A percentile compares a stretch with the other conserved stretches of the same genome.
phyloP scores from a whole-genome alignment of 2,329 filamentous ascomycete species.

The Calcarisporium arbuscula region DNA sequence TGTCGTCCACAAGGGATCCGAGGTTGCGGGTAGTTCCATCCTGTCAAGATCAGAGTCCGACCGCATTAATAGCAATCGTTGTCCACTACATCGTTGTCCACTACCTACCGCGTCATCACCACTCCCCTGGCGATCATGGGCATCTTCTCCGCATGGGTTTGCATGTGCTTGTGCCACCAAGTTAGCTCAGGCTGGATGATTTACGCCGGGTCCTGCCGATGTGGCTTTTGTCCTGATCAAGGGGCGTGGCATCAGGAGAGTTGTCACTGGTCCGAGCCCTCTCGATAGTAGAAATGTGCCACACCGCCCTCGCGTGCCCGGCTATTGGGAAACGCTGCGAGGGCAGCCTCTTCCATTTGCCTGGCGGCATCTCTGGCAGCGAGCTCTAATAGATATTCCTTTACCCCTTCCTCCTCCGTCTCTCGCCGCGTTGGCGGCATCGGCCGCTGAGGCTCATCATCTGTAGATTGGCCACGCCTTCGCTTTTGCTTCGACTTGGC shows the following conservation, averaged over 20 bases:
- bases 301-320: conserved; percentile 63
- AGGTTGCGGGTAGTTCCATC: conserved; percentile 33
- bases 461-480: conserved; percentile 21
- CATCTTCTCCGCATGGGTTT: conserved; percentile 64
- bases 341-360: conserved; percentile 69
- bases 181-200: conserved; percentile 57
- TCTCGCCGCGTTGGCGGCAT: conserved; percentile 49
- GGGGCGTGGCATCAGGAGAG: conserved; percentile 31
- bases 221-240: conserved; percentile 18
- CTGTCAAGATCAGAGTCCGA: conserved; percentile 37
- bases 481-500: conserved; percentile 33
- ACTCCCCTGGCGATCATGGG: conserved; percentile 45
- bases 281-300: conserved; percentile 63
- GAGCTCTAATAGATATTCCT: conserved; percentile 70
- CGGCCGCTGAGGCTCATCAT: conserved; percentile 23
- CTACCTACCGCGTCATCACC: conserved; percentile 17
- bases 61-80: conserved; percentile 18
- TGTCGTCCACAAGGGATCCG: conserved; percentile 36
- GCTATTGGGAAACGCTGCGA: conserved; percentile 71
- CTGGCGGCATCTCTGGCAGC: conserved; percentile 75
- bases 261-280: conserved; percentile 55
- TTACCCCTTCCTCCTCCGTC: conserved; percentile 68
- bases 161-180: conserved; percentile 78
- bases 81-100: conserved; percentile 18
- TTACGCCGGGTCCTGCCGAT: conserved; percentile 44